These are phyloP conservation scores for Erythrobasidium hasegawianum DNA, from an alignment of 1,284 basidiomycete genomes.

Conservation along the genomic window DNA sequence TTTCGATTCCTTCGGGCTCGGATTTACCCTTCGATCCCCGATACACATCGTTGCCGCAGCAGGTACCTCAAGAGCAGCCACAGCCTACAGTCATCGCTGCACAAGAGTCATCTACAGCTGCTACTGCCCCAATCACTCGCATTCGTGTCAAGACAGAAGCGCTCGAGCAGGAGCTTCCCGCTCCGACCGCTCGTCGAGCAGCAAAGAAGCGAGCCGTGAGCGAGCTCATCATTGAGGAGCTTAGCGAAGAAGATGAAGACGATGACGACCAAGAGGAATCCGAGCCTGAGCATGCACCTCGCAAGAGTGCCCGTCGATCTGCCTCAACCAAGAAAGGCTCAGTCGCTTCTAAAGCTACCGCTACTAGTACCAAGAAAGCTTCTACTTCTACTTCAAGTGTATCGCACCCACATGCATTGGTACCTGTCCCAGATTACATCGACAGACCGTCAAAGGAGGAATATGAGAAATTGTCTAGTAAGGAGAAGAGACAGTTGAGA, in stretches of 20 bases:
- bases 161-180: background rate
- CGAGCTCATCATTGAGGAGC: background rate
- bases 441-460: slow-evolving; percentile 72
- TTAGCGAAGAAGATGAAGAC: slow-evolving; percentile 7
- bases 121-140: background rate
- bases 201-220: background rate
- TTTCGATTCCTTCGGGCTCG: background rate
- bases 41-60: background rate
- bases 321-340: slow-evolving; percentile 5
- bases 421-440: slow-evolving; percentile 44
- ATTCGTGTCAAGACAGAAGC: background rate
- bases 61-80: background rate
- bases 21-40: slow-evolving; percentile 1
- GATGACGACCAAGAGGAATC: slow-evolving; percentile 2
- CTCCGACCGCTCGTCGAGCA: background rate
- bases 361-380: slow-evolving; percentile 5
- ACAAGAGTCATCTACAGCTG: too few relatives aligned
- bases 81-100: too few relatives aligned
- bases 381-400: background rate
- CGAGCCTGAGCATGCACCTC: background rate
- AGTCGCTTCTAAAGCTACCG: slow-evolving; percentile 1
- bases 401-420: slow-evolving; percentile 33
- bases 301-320: slow-evolving; percentile 2
- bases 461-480: slow-evolving; percentile 89
- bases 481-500: slow-evolving; percentile 91